phyloP scores from a whole-genome alignment of 169 alveolate genomes.

The Fabrea salina region DNA sequence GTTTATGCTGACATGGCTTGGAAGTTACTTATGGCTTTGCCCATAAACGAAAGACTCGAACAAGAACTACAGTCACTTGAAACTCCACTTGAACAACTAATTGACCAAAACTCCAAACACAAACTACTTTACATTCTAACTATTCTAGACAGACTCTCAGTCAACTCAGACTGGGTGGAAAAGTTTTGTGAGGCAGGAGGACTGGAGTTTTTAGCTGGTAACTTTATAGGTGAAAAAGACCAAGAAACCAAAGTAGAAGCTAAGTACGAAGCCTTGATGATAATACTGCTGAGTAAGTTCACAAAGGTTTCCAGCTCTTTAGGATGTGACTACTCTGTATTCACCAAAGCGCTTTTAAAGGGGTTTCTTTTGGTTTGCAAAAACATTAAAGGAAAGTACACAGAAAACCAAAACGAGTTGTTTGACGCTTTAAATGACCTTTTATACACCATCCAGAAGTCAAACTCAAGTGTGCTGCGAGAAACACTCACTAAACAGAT shows the following conservation, averaged over 20 bases:
- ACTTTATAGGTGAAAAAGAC: not conserved
- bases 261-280: too few relatives aligned
- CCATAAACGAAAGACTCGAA: not conserved
- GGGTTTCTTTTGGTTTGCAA: too few relatives aligned
- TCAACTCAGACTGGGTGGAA: not conserved
- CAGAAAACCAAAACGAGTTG: too few relatives aligned
- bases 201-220: not conserved
- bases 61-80: not conserved
- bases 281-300: too few relatives aligned
- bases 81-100: not conserved
- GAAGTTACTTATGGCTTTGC: slow-evolving; percentile 1
- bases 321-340: too few relatives aligned
- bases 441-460: too few relatives aligned
- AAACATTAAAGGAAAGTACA: too few relatives aligned
- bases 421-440: too few relatives aligned
- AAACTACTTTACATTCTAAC: slow-evolving; percentile 2
- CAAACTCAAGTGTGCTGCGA: too few relatives aligned
- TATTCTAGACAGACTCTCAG: not conserved
- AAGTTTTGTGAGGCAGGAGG: slow-evolving; percentile 20
- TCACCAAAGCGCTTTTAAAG: too few relatives aligned
- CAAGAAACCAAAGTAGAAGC: not conserved
- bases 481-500: too few relatives aligned
- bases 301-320: too few relatives aligned
- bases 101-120: not conserved
- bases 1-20: slow-evolving; percentile 6